Base-by-base conservation (phyloP, 2,329 filamentous ascomycete species). In the Penicillium janthinellum region DNA sequence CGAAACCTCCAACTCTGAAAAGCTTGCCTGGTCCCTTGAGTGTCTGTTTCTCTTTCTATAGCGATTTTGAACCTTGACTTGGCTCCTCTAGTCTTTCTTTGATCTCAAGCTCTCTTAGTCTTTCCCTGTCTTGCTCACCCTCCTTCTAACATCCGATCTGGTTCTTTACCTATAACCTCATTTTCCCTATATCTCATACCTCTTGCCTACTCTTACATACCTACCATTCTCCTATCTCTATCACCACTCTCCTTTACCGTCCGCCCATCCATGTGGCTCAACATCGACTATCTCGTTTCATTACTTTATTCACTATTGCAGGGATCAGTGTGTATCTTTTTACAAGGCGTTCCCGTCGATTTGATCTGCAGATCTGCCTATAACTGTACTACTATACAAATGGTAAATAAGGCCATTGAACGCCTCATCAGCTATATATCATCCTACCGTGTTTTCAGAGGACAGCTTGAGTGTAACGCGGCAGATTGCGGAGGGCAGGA, bases 1-100 rank as follows among this genome's bases (percentile, higher is more conserved):
- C 59, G 66, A 68, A 56, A 60, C 63, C 52, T 57, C 50, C 20
- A 44, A 37, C 38, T n/a, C 53, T 34, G n/a, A 56, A 64, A 64
- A 64, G 62, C 58, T 45, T 50, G 17, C 38, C 17, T 51, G 51
- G 34, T 45, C 47, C 34, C 39, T 57, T 59, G 22, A 38, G 37
- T 38, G 25, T 53, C 55, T 47, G 53, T 62, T 57, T 56, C 56
- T 59, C 49, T 60, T 20, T 52, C 28, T 54, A 39, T 55, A 44
- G 54, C 59, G 49, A 55, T 56, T 52, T 31, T 56, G 34, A 54
- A 49, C 45, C 52, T 38, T 47, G 45, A 35, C 39, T 58, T 51
- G 54, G 61, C 52, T 51, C 52, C 39, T 41, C 44, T 49, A 25
- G 12, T 56, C 54, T 53, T 14, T 52, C n/a, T 20, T 12, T 42